A percentile compares a stretch with the other conserved stretches of the same genome.
phyloP scores from a whole-genome alignment of 163 green algal species.

The Scenedesmus sp. region DNA sequence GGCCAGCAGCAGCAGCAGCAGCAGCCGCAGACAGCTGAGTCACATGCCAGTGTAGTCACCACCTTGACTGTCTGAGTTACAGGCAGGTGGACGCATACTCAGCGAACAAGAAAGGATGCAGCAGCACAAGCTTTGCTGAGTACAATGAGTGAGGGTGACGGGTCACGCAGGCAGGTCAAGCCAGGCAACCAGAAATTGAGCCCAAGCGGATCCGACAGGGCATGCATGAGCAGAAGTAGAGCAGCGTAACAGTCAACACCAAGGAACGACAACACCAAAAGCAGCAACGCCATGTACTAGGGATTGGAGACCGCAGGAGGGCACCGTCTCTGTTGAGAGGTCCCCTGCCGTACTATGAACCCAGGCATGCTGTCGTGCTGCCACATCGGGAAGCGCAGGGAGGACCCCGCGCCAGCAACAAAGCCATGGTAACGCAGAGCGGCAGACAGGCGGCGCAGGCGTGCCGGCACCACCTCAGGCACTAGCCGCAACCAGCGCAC shows the following conservation, averaged over 20 bases:
- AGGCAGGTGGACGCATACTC: too few species aligned
- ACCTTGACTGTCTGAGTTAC: too few species aligned
- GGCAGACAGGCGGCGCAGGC: neutral
- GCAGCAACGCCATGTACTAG: too few species aligned
- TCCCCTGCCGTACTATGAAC: neutral
- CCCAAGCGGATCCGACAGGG: too few species aligned
- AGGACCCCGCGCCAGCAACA: conserved; percentile 1
- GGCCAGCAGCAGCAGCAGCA: neutral
- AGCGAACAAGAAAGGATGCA: too few species aligned
- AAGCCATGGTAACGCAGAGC: neutral
- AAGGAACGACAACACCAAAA: too few species aligned
- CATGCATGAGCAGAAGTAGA: neutral
- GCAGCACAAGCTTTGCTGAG: too few species aligned
- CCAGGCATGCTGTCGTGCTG: neutral
- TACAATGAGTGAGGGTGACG: too few species aligned
- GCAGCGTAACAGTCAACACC: neutral
- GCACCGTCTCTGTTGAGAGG: neutral
- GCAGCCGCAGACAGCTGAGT: too few species aligned
- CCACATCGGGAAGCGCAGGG: neutral
- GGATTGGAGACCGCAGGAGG: neutral
- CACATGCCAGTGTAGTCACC: too few species aligned
- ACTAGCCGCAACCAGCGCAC: neutral
- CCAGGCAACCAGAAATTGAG: too few species aligned
- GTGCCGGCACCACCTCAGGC: neutral
- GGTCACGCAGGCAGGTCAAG: too few species aligned